These are phyloP conservation scores for Calonectria fujianensis DNA, from an alignment of 2,329 filamentous ascomycete genomes.

Conservation along the genomic window DNA sequence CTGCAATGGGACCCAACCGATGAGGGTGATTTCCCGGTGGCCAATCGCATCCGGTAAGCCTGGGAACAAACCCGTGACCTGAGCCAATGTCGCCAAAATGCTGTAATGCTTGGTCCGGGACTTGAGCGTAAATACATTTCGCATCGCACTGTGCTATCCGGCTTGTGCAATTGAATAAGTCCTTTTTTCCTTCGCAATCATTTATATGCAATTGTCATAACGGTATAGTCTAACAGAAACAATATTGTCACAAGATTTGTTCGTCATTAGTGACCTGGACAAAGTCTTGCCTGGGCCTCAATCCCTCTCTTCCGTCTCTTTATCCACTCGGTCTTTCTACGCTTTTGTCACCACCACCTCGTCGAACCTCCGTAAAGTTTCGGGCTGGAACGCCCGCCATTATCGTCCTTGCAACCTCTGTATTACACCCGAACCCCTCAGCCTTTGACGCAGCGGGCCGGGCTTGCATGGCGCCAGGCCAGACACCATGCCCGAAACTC, in stretches of 20 bases:
- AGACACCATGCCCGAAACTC: slow-evolving; percentile 42
- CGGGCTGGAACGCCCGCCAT: not conserved
- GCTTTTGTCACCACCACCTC: not conserved
- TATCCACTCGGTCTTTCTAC: slow-evolving; percentile 7
- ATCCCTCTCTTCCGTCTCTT: not conserved
- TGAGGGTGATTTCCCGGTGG: slow-evolving; percentile 28
- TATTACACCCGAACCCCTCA: slow-evolving; percentile 24
- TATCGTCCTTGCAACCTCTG: not conserved
- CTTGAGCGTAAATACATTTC: slow-evolving; percentile 17
- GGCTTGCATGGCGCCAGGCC: slow-evolving; percentile 34
- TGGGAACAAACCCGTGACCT: not conserved
- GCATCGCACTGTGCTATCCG: slow-evolving; percentile 1
- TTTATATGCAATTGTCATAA: slow-evolving; percentile 31
- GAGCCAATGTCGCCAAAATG: slow-evolving; percentile 10
- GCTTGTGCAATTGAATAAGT: slow-evolving; percentile 9
- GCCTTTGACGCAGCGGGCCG: slow-evolving; percentile 16
- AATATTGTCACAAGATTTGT: slow-evolving; percentile 24
- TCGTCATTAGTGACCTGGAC: slow-evolving; percentile 6
- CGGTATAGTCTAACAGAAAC: slow-evolving; percentile 27
- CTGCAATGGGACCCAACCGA: slow-evolving; percentile 36
- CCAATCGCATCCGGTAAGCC: slow-evolving; percentile 17
- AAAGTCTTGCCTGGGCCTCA: slow-evolving; percentile 9
- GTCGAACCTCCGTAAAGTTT: slow-evolving; percentile 6
- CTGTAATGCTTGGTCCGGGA: slow-evolving; percentile 2
- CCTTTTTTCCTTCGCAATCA: not conserved